These are phyloP conservation scores for Pichia gijzeniarum DNA, from an alignment of 805 yeast species.

Conservation along the genomic window DNA sequence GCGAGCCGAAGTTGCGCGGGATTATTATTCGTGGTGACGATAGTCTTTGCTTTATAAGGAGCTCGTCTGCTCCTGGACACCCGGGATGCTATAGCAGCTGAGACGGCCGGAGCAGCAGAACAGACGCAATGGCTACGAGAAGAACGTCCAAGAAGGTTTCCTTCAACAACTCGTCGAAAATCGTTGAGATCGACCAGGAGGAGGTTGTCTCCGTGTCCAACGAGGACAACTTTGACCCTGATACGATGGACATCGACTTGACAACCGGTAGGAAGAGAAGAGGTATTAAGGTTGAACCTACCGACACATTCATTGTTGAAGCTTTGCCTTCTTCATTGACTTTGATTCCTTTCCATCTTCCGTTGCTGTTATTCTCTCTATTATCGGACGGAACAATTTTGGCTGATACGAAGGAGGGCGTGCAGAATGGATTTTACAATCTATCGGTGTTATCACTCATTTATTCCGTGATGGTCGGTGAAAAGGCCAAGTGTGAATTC, in stretches of 20 bases:
- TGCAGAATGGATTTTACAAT: conserved; percentile 13
- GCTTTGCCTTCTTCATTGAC: conserved; percentile 13
- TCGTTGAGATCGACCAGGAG: conserved; percentile 11
- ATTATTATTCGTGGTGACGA: background rate
- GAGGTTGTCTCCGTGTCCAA: background rate
- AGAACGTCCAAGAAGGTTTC: conserved; percentile 13
- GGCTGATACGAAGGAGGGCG: conserved; percentile 18
- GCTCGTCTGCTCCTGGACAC: background rate
- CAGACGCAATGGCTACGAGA: conserved; percentile 5
- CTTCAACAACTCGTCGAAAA: conserved; percentile 10
- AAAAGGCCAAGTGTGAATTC: conserved; percentile 25
- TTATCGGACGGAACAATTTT: conserved; percentile 31
- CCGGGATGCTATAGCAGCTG: background rate
- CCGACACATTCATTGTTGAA: background rate
- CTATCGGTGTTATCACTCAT: conserved; percentile 10
- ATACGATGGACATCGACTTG: conserved; percentile 13
- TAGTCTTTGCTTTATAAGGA: background rate
- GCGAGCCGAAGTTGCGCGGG: background rate
- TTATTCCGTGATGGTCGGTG: conserved; percentile 15
- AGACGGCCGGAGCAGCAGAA: background rate
- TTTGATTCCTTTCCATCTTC: conserved; percentile 29
- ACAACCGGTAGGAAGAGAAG: conserved; percentile 14
- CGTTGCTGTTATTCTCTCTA: conserved; percentile 20
- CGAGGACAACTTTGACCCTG: conserved; percentile 14
- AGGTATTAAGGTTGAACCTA: background rate